Percentiles rank a stretch among this genome's conserved stretches.
phyloP scores from a whole-genome alignment of 2,329 filamentous ascomycete genomes.

The Pseudocercospora ulei region DNA sequence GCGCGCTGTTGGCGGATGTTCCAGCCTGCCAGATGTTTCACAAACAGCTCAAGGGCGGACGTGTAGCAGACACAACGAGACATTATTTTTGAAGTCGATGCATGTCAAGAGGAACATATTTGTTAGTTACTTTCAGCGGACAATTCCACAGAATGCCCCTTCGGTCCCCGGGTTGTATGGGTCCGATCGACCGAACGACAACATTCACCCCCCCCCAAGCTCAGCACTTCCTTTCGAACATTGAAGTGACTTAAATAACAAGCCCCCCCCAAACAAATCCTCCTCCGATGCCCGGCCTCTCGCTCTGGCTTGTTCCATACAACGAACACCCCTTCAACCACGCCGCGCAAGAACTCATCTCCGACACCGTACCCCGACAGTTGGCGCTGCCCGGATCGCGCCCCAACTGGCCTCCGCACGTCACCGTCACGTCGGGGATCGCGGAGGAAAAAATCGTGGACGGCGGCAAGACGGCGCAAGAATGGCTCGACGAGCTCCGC shows the following conservation, averaged over 20 bases:
- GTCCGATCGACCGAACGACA: no score
- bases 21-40: conserved; percentile 24
- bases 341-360: conserved; percentile 25
- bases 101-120: no score
- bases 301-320: conserved; percentile 24
- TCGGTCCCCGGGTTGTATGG: no score
- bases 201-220: no score
- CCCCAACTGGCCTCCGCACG: conserved; percentile 20
- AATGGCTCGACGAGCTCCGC: conserved; percentile 20
- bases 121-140: no score
- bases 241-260: no score
- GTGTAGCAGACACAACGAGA: conserved; percentile 22
- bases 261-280: neutral
- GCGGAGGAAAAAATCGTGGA: conserved; percentile 5
- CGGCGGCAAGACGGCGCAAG: conserved; percentile 18
- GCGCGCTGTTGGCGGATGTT: conserved; percentile 19
- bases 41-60: conserved; percentile 22
- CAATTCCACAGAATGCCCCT: no score
- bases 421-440: conserved; percentile 22
- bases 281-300: conserved; percentile 14
- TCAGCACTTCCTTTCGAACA: no score
- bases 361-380: conserved; percentile 21
- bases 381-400: conserved; percentile 17
- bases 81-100: no score
- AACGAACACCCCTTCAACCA: conserved; percentile 21